phyloP scores from a whole-genome alignment of 208 protist genomes.

The Entamoeba invadens region DNA sequence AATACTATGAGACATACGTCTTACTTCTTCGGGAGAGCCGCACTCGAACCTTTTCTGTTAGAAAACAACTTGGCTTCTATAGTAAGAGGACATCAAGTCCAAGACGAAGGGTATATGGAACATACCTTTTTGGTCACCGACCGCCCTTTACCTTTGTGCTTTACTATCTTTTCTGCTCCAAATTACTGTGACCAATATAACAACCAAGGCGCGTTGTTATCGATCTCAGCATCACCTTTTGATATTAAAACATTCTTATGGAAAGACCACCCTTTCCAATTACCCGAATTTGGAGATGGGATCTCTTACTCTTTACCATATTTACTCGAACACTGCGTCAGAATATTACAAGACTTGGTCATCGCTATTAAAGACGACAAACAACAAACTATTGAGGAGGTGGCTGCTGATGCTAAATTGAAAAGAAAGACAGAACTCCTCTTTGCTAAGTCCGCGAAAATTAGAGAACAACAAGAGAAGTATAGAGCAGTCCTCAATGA shows the following conservation, averaged over 20 bases:
- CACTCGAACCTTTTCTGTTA: constrained; percentile 19
- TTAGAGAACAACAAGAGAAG: background rate
- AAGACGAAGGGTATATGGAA: constrained; percentile 23
- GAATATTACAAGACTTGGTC: background rate
- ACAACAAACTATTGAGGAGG: background rate
- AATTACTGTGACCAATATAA: constrained; percentile 33
- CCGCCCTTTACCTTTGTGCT: background rate
- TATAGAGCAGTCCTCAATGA: background rate
- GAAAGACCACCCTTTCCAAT: constrained; percentile 1
- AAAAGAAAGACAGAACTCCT: background rate
- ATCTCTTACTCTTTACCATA: constrained; percentile 6
- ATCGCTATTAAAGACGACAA: background rate
- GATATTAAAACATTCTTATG: background rate
- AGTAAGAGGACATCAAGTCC: constrained; percentile 30
- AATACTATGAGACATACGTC: constrained; percentile 17
- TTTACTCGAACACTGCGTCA: constrained; percentile 4
- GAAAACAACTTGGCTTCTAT: constrained; percentile 25
- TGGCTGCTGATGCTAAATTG: background rate
- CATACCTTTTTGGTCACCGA: constrained; percentile 50
- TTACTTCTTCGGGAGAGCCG: constrained; percentile 24
- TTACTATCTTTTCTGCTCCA: constrained; percentile 37
- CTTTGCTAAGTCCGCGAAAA: background rate
- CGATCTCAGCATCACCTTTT: background rate
- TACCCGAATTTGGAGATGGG: constrained; percentile 9
- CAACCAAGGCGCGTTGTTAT: constrained; percentile 17